Evolutionary conservation across 2,329 filamentous ascomycete genomes (phyloP).

Genomic region (Cytospora piceae): DNA sequence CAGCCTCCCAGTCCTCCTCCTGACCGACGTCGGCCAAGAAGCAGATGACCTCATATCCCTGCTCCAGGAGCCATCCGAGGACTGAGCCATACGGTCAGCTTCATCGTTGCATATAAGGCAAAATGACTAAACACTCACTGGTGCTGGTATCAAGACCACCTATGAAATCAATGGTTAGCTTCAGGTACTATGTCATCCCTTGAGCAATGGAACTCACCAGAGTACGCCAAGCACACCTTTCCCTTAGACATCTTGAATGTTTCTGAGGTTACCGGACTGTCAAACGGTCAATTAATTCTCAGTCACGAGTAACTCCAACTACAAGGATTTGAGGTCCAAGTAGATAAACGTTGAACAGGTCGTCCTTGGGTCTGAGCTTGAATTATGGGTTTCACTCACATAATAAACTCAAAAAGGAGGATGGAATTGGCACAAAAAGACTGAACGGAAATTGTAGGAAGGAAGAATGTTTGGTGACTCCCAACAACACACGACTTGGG

Average conservation of each 20-base stretch:
- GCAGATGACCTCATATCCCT: constrained; percentile 64
- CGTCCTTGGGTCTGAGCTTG: constrained; percentile 1
- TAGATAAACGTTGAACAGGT: constrained; percentile 1
- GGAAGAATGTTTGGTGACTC: constrained; percentile 12
- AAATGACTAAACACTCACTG: constrained; percentile 25
- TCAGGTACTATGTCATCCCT: not conserved
- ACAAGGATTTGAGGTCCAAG: not conserved
- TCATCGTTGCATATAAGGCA: no score
- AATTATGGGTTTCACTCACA: constrained; percentile 22
- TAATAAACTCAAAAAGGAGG: constrained; percentile 12
- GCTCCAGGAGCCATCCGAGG: constrained; percentile 41
- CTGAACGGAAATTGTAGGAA: constrained; percentile 6
- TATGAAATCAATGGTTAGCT: constrained; percentile 15
- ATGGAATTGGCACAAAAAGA: constrained; percentile 9
- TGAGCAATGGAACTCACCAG: constrained; percentile 19
- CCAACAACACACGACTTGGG: constrained; percentile 18
- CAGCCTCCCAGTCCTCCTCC: constrained; percentile 74
- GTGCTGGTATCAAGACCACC: constrained; percentile 31
- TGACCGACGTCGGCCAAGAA: constrained; percentile 74
- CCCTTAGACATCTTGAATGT: constrained; percentile 28
- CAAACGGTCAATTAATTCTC: constrained; percentile 25
- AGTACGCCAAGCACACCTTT: constrained; percentile 31
- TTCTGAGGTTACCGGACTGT: constrained; percentile 7
- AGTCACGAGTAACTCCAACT: not conserved
- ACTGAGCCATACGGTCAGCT: constrained; percentile 21